Percentiles rank a stretch among this genome's conserved stretches.
These are phyloP conservation scores for Clarireedia homoeocarpa DNA, from an alignment of 2,329 filamentous ascomycete species.

Conservation along the genomic window DNA sequence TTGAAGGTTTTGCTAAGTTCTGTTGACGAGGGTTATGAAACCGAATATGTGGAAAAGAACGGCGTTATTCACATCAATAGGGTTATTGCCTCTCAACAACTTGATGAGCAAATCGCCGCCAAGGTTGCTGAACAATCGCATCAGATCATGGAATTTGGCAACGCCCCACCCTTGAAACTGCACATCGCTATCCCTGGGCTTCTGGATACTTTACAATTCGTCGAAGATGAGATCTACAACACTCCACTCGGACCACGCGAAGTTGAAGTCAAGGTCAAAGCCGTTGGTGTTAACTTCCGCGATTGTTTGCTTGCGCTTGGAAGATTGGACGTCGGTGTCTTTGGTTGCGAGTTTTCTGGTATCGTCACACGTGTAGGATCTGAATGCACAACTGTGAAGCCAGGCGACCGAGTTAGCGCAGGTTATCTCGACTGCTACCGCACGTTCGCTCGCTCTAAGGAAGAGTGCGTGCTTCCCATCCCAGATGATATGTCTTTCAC, in stretches of 20 bases:
- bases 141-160: background rate
- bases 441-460: constrained; percentile 19
- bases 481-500: constrained; percentile 33
- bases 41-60: constrained; percentile 1
- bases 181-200: constrained; percentile 9
- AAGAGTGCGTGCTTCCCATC: constrained; percentile 25
- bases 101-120: background rate
- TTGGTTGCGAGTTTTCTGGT: constrained; percentile 12
- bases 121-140: background rate
- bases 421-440: constrained; percentile 15
- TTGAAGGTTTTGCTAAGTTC: constrained; percentile 13
- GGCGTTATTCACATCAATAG: background rate
- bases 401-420: constrained; percentile 15
- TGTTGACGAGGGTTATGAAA: constrained; percentile 18
- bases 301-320: constrained; percentile 34
- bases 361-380: constrained; percentile 11
- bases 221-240: constrained; percentile 3
- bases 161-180: constrained; percentile 3
- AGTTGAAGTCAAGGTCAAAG: constrained; percentile 32
- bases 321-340: constrained; percentile 1
- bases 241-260: constrained; percentile 19
- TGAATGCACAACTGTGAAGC: background rate
- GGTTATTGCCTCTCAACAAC: background rate
- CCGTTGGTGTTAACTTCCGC: constrained; percentile 36
- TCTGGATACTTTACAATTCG: constrained; percentile 13